Conservation (phyloP, 805 yeast genomes). For the Candida corydali region DNA sequence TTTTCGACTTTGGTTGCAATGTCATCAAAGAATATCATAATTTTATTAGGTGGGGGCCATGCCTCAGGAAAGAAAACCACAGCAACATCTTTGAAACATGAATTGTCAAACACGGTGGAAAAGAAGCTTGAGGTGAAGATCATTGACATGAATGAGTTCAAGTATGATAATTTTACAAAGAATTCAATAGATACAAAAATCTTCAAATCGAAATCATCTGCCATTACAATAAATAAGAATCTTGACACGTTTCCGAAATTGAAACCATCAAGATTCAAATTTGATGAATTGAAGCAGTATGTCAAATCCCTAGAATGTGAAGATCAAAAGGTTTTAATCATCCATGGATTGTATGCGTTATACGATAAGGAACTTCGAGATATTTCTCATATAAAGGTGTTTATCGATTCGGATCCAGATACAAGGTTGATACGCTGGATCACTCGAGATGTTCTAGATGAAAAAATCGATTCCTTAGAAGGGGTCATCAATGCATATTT, state of each 20-base stretch:
- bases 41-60: slow-evolving; percentile 61
- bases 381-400: slow-evolving; percentile 62
- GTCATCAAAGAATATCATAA: slow-evolving; percentile 17
- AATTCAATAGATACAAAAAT: slow-evolving; percentile 19
- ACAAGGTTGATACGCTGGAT: slow-evolving; percentile 80
- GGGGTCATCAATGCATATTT: slow-evolving; percentile 46
- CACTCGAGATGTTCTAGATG: slow-evolving; percentile 33
- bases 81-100: slow-evolving; percentile 31
- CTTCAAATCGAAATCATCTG: slow-evolving; percentile 19
- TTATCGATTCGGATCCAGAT: slow-evolving; percentile 82
- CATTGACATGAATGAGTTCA: slow-evolving; percentile 44
- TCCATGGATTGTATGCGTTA: slow-evolving; percentile 79
- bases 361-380: slow-evolving; percentile 55
- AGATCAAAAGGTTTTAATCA: slow-evolving; percentile 32
- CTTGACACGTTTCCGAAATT: slow-evolving; percentile 15
- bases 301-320: slow-evolving; percentile 8
- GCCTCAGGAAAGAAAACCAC: slow-evolving; percentile 50
- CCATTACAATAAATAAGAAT: slow-evolving; percentile 24
- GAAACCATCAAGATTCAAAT: slow-evolving; percentile 43
- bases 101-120: slow-evolving; percentile 15
- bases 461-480: slow-evolving; percentile 22
- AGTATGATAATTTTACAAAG: slow-evolving; percentile 13
- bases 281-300: slow-evolving; percentile 21
- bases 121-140: slow-evolving; percentile 20
- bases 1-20: not conserved